Evolutionary conservation across 805 yeast genomes (phyloP).

Genomic region (Blastobotrys robertii): DNA sequence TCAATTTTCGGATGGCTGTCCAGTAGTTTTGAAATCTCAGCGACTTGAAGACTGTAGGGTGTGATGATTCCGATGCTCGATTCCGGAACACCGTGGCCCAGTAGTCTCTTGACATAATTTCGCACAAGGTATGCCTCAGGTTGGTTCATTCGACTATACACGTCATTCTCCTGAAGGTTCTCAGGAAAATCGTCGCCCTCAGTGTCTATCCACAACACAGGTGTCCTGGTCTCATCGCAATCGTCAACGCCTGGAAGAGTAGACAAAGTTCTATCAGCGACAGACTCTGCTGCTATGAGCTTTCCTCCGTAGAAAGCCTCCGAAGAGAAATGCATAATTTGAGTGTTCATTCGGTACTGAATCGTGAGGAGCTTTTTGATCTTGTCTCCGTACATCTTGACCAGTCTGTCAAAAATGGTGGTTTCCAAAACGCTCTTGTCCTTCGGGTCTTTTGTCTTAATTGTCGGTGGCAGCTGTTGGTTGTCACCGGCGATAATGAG

Average conservation of each 20-base stretch:
- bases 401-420: conserved; percentile 76
- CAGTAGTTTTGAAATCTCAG: conserved; percentile 41
- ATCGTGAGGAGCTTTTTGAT: conserved; percentile 54
- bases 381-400: conserved; percentile 36
- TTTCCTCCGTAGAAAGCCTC: conserved; percentile 50
- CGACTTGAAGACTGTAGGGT: conserved; percentile 85
- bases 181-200: conserved; percentile 83
- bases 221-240: conserved; percentile 46
- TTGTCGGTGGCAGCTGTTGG: conserved; percentile 84
- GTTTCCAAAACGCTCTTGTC: conserved; percentile 41
- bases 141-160: conserved; percentile 55
- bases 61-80: conserved; percentile 73
- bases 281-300: conserved; percentile 53
- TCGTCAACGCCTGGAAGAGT: conserved; percentile 36
- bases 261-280: conserved; percentile 39
- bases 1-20: conserved; percentile 44
- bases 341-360: conserved; percentile 81
- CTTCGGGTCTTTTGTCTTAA: conserved; percentile 40
- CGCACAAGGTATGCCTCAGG: conserved; percentile 59
- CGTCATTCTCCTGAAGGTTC: conserved; percentile 28
- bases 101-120: conserved; percentile 44
- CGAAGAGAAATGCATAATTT: conserved; percentile 75
- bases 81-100: conserved; percentile 42
- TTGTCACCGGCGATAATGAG: conserved; percentile 88
- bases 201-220: conserved; percentile 81